Percentiles rank a stretch among this genome's conserved stretches.
Conservation (phyloP, 2,329 filamentous ascomycete species). For the Huntiella moniliformis region DNA sequence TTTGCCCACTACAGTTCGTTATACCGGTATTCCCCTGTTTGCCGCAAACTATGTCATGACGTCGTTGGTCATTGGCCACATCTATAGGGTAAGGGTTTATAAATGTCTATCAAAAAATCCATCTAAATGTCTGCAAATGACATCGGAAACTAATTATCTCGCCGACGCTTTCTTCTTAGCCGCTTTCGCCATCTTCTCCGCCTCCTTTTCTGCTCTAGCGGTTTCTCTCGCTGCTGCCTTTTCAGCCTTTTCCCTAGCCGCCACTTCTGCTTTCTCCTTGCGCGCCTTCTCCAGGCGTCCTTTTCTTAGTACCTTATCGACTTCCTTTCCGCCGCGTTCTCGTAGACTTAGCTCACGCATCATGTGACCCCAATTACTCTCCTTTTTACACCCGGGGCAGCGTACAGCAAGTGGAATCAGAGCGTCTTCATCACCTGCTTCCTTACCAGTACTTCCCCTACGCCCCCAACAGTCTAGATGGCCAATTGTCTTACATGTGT, state of each 20-base stretch:
- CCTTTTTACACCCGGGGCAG: slow-evolving; percentile 51
- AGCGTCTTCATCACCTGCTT: slow-evolving; percentile 17
- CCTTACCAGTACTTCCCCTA: slow-evolving; percentile 26
- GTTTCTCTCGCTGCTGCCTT: neutral
- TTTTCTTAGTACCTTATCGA: slow-evolving; percentile 48
- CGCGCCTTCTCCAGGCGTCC: slow-evolving; percentile 17
- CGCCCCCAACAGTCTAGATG: slow-evolving; percentile 42
- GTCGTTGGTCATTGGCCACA: too few species aligned
- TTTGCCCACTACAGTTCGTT: too few species aligned
- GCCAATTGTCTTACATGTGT: slow-evolving; percentile 35
- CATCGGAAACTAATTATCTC: too few species aligned
- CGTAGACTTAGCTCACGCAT: slow-evolving; percentile 69
- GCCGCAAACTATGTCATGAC: too few species aligned
- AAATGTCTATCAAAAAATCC: too few species aligned
- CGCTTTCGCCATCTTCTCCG: neutral
- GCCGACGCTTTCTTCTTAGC: too few species aligned
- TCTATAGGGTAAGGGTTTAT: too few species aligned
- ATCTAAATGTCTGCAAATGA: too few species aligned
- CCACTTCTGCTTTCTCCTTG: neutral
- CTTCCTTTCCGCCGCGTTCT: slow-evolving; percentile 47
- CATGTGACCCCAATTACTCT: slow-evolving; percentile 54
- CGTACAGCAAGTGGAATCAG: slow-evolving; percentile 49
- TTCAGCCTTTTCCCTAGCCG: neutral
- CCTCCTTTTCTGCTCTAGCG: neutral
- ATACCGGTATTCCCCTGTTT: too few species aligned